These are phyloP conservation scores for Scheffersomyces titani DNA, from an alignment of 1,139 yeast species.

Conservation along the genomic window DNA sequence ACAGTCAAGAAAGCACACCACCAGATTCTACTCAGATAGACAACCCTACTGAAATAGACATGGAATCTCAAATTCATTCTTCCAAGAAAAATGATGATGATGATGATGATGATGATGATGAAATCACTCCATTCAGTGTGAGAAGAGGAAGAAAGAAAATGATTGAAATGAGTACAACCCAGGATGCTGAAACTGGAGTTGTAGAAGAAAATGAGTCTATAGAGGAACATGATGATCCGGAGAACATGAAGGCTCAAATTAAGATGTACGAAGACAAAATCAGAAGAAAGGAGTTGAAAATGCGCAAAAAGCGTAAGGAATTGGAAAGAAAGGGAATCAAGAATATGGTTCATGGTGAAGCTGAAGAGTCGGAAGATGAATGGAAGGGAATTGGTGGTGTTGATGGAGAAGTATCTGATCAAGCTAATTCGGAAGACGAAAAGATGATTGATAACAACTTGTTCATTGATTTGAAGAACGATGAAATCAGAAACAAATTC, in stretches of 20 bases:
- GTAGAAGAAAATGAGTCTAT: constrained; percentile 23
- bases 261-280: constrained; percentile 41
- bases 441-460: constrained; percentile 77
- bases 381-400: constrained; percentile 89
- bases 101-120: constrained; percentile 27
- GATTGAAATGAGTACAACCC: constrained; percentile 16
- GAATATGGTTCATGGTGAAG: constrained; percentile 76
- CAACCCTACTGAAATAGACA: constrained; percentile 18
- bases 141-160: constrained; percentile 25
- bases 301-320: constrained; percentile 45
- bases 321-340: constrained; percentile 53
- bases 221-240: constrained; percentile 27
- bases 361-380: constrained; percentile 96
- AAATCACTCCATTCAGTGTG: constrained; percentile 29
- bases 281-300: constrained; percentile 38
- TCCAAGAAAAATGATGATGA: constrained; percentile 5
- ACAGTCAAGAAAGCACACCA: constrained; percentile 7
- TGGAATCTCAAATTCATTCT: constrained; percentile 4
- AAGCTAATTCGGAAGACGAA: constrained; percentile 76
- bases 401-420: constrained; percentile 70
- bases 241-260: constrained; percentile 29
- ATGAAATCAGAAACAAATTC: constrained; percentile 59
- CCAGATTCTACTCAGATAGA: constrained; percentile 19
- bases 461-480: constrained; percentile 58
- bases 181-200: constrained; percentile 14